Evolutionary conservation across 2,329 filamentous ascomycete genomes (phyloP).

Genomic region (Phialocephala subalpina): DNA sequence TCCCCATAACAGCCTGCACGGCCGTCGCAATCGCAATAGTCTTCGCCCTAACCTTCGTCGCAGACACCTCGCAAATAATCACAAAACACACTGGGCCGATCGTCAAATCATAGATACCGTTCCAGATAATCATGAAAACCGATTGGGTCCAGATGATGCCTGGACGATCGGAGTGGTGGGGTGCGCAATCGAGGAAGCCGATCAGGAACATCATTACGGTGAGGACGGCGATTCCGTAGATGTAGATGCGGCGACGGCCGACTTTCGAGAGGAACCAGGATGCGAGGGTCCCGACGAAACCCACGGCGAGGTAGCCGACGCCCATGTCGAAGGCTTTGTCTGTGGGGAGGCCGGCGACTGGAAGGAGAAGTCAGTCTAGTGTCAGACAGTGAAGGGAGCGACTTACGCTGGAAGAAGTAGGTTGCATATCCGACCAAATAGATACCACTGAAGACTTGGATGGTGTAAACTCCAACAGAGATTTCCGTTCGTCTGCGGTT

Average conservation of each 20-base stretch:
- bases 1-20: conserved; percentile 26
- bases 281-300: conserved; percentile 66
- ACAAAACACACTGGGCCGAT: conserved; percentile 48
- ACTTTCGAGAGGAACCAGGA: conserved; percentile 71
- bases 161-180: conserved; percentile 31
- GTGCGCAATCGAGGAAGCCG: conserved; percentile 44
- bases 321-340: conserved; percentile 66
- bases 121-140: conserved; percentile 49
- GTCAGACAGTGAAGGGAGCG: background rate
- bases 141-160: conserved; percentile 41
- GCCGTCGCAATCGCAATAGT: conserved; percentile 33
- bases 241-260: conserved; percentile 68
- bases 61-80: conserved; percentile 1
- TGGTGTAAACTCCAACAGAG: conserved; percentile 62
- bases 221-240: conserved; percentile 61
- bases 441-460: conserved; percentile 69
- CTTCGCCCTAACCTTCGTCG: background rate
- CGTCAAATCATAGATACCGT: conserved; percentile 52
- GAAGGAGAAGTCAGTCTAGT: conserved; percentile 10
- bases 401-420: conserved; percentile 60
- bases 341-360: conserved; percentile 63
- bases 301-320: conserved; percentile 69
- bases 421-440: conserved; percentile 69
- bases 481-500: conserved; percentile 61
- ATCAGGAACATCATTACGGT: conserved; percentile 61